phyloP scores from a whole-genome alignment of 2,329 filamentous ascomycete genomes.

The Leptoxyphium fumago region DNA sequence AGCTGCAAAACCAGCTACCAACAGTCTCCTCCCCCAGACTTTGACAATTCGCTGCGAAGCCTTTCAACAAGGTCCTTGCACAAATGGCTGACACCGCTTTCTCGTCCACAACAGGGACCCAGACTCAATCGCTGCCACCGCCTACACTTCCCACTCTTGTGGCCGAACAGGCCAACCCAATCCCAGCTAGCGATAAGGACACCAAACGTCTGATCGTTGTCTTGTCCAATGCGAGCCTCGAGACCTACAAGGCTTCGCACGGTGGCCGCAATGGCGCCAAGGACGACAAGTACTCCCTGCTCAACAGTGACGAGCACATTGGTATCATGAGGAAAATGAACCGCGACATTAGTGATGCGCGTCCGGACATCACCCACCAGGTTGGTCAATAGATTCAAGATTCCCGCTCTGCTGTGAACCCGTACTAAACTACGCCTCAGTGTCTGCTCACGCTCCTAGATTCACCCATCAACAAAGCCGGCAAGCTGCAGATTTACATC shows the following conservation, averaged over 20 bases:
- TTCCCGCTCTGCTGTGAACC: neutral
- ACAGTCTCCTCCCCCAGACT: conserved; percentile 2
- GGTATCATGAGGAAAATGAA: conserved; percentile 99
- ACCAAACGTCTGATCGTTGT: conserved; percentile 87
- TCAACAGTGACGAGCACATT: conserved; percentile 98
- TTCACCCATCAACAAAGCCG: conserved; percentile 96
- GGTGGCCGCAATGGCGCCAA: conserved; percentile 45
- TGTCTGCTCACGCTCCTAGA: conserved; percentile 93
- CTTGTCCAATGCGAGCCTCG: conserved; percentile 88
- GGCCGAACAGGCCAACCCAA: conserved; percentile 79
- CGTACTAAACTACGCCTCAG: conserved; percentile 33
- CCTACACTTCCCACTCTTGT: conserved; percentile 82
- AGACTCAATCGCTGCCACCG: conserved; percentile 84
- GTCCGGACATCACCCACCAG: conserved; percentile 97
- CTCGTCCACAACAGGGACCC: conserved; percentile 14
- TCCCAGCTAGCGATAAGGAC: conserved; percentile 75
- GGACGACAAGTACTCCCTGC: conserved; percentile 90
- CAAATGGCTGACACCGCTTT: conserved; percentile 16
- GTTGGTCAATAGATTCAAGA: conserved; percentile 36
- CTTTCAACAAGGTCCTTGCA: conserved; percentile 23
- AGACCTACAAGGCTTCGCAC: conserved; percentile 80
- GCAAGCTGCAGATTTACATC: conserved; percentile 95
- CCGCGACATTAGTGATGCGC: conserved; percentile 90
- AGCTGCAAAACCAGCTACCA: conserved; percentile 8
- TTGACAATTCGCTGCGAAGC: conserved; percentile 6